Conservation (phyloP, 805 yeast genomes). For the Wickerhamiella sorbophila region DNA sequence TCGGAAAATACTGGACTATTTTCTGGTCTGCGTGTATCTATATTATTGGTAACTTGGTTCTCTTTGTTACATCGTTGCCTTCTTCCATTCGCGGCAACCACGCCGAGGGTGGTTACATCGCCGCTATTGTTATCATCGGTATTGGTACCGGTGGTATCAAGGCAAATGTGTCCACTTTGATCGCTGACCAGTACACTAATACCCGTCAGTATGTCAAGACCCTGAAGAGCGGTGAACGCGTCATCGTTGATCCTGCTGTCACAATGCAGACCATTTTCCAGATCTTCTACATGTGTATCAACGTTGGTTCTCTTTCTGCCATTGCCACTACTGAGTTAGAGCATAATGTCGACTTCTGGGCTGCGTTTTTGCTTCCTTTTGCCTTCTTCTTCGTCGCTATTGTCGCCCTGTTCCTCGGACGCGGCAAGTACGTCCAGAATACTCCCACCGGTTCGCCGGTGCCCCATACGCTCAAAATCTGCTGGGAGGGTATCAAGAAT, state of each 20-base stretch:
- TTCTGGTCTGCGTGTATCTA: conserved; percentile 45
- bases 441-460: conserved; percentile 52
- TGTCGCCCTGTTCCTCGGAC: conserved; percentile 37
- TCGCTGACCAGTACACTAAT: conserved; percentile 60
- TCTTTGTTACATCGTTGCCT: conserved; percentile 59
- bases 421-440: conserved; percentile 38
- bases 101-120: conserved; percentile 43
- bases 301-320: conserved; percentile 60
- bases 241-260: conserved; percentile 53
- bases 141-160: conserved; percentile 73
- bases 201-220: conserved; percentile 44
- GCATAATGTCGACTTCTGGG: conserved; percentile 41
- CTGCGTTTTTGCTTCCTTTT: conserved; percentile 60
- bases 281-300: conserved; percentile 64
- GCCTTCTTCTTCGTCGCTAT: conserved; percentile 52
- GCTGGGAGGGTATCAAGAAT: conserved; percentile 33
- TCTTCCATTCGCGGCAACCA: conserved; percentile 31
- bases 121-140: conserved; percentile 47
- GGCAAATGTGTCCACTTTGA: conserved; percentile 57
- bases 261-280: conserved; percentile 63
- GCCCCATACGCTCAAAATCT: conserved; percentile 36
- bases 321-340: conserved; percentile 69
- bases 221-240: conserved; percentile 47
- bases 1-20: conserved; percentile 61
- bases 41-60: conserved; percentile 44